A percentile compares a stretch with the other conserved stretches of the same genome.
phyloP scores from a whole-genome alignment of 2,329 filamentous ascomycete species.

The Dactylella cylindrospora region DNA sequence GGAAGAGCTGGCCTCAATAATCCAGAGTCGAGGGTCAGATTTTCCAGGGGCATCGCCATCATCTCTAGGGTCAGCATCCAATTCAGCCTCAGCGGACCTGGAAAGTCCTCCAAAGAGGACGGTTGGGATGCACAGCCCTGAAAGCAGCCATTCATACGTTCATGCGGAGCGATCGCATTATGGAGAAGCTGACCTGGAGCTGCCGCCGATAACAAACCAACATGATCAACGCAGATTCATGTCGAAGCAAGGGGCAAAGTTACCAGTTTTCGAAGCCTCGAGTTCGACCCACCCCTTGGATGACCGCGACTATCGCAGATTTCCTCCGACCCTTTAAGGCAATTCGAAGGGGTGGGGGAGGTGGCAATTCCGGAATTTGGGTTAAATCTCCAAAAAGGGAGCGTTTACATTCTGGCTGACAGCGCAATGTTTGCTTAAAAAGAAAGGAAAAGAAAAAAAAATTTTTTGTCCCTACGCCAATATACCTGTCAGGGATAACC shows the following conservation, averaged over 20 bases:
- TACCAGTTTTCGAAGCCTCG: slow-evolving; percentile 35
- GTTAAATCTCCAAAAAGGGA: no score
- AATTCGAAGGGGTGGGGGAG: slow-evolving; percentile 5
- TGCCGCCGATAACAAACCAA: slow-evolving; percentile 31
- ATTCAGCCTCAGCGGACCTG: slow-evolving; percentile 31
- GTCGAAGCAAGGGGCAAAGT: slow-evolving; percentile 10
- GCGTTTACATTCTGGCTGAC: no score
- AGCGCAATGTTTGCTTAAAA: no score
- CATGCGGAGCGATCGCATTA: slow-evolving; percentile 16
- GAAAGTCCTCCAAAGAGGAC: slow-evolving; percentile 30
- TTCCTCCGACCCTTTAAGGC: slow-evolving; percentile 34
- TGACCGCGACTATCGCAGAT: slow-evolving; percentile 24
- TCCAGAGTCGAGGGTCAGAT: slow-evolving; percentile 25
- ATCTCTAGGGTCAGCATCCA: slow-evolving; percentile 31
- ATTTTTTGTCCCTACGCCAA: no score
- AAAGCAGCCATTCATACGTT: slow-evolving; percentile 10
- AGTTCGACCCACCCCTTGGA: slow-evolving; percentile 13
- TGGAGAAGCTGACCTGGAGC: slow-evolving; percentile 20
- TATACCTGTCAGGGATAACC: no score
- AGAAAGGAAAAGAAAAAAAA: no score
- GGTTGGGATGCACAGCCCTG: slow-evolving; percentile 20
- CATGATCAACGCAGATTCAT: slow-evolving; percentile 31
- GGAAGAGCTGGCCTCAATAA: slow-evolving; percentile 29
- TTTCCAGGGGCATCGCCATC: slow-evolving; percentile 24
- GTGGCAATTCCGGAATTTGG: no score